Conservation (phyloP, 2,329 filamentous ascomycete genomes). For the Aphanocladium album region DNA sequence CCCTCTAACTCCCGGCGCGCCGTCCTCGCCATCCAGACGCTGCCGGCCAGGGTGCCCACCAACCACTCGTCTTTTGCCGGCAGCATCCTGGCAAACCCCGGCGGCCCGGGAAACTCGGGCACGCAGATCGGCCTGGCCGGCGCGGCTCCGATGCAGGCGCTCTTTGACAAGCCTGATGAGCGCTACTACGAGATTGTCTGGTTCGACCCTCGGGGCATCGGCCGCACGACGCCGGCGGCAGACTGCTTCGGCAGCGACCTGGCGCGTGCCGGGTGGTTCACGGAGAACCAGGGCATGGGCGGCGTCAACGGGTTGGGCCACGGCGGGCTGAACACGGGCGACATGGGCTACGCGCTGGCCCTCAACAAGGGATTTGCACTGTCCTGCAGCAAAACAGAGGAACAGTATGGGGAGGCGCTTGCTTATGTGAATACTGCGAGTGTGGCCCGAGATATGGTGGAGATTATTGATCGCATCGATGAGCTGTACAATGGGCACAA, state of each 20-base stretch:
- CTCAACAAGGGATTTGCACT: neutral
- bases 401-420: conserved; percentile 8
- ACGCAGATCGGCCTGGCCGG: conserved; percentile 17
- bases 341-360: neutral
- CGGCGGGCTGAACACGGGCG: neutral
- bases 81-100: conserved; percentile 31
- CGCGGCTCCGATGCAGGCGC: conserved; percentile 20
- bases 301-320: neutral
- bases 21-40: conserved; percentile 29
- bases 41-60: conserved; percentile 27
- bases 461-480: conserved; percentile 35
- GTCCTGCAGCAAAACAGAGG: neutral
- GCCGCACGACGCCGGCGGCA: conserved; percentile 24
- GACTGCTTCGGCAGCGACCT: conserved; percentile 26
- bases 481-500: conserved; percentile 16
- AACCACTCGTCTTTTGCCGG: conserved; percentile 28
- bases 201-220: conserved; percentile 32
- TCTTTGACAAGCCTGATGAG: conserved; percentile 17
- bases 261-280: neutral
- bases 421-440: conserved; percentile 30
- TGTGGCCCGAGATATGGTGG: conserved; percentile 39
- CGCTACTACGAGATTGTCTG: conserved; percentile 30
- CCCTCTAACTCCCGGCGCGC: conserved; percentile 19
- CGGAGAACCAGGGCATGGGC: neutral
- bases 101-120: conserved; percentile 33